These are phyloP conservation scores for Sugiyamaella lignohabitans DNA, from an alignment of 805 yeast species.

Conservation along the genomic window DNA sequence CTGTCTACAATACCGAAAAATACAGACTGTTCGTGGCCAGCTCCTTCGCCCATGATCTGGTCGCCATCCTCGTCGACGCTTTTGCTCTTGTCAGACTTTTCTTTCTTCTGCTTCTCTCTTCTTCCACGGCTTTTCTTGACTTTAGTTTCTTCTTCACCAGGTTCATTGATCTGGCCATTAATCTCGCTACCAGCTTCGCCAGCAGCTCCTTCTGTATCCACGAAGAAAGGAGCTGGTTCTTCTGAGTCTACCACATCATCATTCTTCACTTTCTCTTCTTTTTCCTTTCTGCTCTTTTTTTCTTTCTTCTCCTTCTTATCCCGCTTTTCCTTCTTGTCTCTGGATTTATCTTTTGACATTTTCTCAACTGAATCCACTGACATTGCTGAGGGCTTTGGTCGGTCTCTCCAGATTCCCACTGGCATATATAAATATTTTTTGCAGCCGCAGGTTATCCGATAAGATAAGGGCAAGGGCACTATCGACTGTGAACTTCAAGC, in stretches of 20 bases:
- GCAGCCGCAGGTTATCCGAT: neutral
- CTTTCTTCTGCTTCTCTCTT: conserved; percentile 4
- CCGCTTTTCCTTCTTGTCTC: neutral
- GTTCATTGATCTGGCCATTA: neutral
- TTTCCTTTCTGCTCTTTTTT: neutral
- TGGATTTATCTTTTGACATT: neutral
- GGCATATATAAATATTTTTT: no score
- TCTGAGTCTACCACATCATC: neutral
- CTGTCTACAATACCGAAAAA: conserved; percentile 86
- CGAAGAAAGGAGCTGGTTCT: neutral
- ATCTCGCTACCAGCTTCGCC: neutral
- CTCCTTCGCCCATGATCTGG: conserved; percentile 7
- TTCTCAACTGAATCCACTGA: neutral
- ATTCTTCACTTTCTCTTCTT: neutral
- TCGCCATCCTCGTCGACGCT: conserved; percentile 14
- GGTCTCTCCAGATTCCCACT: neutral
- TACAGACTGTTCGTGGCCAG: conserved; percentile 29
- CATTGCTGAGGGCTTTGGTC: neutral
- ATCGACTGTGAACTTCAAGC: no score
- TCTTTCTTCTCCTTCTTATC: neutral
- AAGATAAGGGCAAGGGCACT: neutral
- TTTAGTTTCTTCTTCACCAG: conserved; percentile 15
- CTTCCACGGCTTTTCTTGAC: conserved; percentile 11
- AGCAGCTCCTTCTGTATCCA: neutral
- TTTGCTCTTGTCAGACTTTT: no score